Conservation (phyloP, 352 stramenopile genomes). For the Globisporangium solare region DNA sequence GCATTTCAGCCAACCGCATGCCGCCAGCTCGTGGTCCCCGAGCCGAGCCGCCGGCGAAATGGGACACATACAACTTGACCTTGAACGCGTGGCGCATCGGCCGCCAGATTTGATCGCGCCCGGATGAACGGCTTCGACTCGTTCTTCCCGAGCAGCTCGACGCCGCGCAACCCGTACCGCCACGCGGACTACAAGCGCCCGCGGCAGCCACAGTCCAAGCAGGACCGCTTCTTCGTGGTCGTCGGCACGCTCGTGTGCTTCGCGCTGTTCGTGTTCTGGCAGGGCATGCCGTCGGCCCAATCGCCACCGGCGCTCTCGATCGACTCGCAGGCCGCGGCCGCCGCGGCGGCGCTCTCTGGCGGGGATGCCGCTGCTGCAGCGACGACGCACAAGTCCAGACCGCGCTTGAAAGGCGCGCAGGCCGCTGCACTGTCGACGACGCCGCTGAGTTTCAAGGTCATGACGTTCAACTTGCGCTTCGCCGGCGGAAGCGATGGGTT, state of each 20-base stretch:
- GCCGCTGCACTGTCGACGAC: slow-evolving; percentile 23
- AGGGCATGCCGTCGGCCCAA: slow-evolving; percentile 18
- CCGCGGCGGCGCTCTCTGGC: slow-evolving; percentile 25
- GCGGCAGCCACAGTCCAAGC: slow-evolving; percentile 24
- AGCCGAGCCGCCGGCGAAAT: too few relatives aligned
- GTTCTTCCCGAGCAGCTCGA: slow-evolving; percentile 59
- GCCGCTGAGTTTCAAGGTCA: slow-evolving; percentile 60
- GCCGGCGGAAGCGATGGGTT: slow-evolving; percentile 52
- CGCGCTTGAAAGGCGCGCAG: slow-evolving; percentile 35
- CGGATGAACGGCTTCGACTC: slow-evolving; percentile 59
- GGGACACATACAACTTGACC: too few relatives aligned
- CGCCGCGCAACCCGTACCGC: slow-evolving; percentile 75
- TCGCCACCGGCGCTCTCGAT: slow-evolving; percentile 15
- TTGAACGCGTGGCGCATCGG: too few relatives aligned
- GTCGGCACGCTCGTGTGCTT: slow-evolving; percentile 66
- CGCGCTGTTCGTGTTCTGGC: slow-evolving; percentile 54
- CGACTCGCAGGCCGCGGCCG: slow-evolving; percentile 28
- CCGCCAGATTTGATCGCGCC: too few relatives aligned
- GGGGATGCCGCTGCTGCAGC: background rate
- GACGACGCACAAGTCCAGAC: slow-evolving; percentile 9
- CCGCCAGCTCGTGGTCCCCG: too few relatives aligned
- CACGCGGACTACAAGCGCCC: slow-evolving; percentile 38
- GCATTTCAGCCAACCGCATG: too few relatives aligned
- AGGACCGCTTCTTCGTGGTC: slow-evolving; percentile 57
- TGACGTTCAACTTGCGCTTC: slow-evolving; percentile 84